These are phyloP conservation scores for Glycyrrhiza uralensis DNA, from an alignment of 306 rosid genomes.

Conservation along the genomic window DNA sequence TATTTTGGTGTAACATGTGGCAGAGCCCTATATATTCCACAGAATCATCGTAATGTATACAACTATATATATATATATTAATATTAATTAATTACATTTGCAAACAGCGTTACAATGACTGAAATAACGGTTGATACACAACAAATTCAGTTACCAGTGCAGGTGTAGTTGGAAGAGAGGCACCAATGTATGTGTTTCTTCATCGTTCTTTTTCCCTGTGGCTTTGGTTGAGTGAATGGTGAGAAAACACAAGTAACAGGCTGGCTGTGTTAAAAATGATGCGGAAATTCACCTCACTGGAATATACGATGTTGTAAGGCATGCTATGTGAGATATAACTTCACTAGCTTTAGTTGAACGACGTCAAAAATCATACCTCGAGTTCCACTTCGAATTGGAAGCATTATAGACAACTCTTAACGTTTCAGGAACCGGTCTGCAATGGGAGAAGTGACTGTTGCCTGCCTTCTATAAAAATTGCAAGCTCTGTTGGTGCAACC, in stretches of 20 bases:
- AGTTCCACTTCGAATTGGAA: constrained; percentile 24
- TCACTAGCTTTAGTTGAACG: constrained; percentile 32
- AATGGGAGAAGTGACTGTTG: constrained; percentile 65
- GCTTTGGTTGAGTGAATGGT: constrained; percentile 32
- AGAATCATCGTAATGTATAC: constrained; percentile 29
- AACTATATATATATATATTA: too few relatives aligned
- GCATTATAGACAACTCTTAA: constrained; percentile 17
- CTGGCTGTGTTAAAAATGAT: constrained; percentile 40
- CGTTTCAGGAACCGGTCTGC: constrained; percentile 43
- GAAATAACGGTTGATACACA: constrained; percentile 56
- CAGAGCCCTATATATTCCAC: constrained; percentile 32
- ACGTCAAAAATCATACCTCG: constrained; percentile 31
- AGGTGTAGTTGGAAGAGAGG: constrained; percentile 26
- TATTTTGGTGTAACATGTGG: constrained; percentile 24
- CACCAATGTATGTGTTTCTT: constrained; percentile 34
- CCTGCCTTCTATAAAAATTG: constrained; percentile 66
- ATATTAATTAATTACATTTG: constrained; percentile 61
- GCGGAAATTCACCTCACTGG: constrained; percentile 48
- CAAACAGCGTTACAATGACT: constrained; percentile 37
- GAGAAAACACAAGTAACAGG: constrained; percentile 37
- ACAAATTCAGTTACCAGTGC: constrained; percentile 39
- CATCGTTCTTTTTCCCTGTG: constrained; percentile 22
- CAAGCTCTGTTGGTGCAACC: constrained; percentile 88
- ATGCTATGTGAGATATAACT: constrained; percentile 38
- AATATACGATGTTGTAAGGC: constrained; percentile 54